phyloP scores from a whole-genome alignment of 768 basidiomycete genomes.

The Tricholoma saponaceum region DNA sequence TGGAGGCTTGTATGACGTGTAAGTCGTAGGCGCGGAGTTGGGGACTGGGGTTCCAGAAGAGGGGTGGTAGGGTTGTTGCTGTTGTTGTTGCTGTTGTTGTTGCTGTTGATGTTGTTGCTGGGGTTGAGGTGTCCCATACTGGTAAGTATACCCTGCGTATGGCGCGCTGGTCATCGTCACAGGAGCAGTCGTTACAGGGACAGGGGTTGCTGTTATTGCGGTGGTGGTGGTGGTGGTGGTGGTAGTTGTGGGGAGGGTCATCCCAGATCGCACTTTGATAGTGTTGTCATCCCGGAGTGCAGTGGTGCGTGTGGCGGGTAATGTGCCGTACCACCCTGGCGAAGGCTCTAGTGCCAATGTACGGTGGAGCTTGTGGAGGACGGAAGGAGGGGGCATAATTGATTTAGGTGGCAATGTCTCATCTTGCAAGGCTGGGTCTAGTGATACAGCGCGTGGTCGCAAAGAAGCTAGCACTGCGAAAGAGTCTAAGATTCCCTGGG shows the following conservation, averaged over 20 bases:
- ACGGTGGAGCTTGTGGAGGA: conserved; percentile 68
- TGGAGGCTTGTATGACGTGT: conserved; percentile 33
- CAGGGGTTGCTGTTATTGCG: conserved; percentile 19
- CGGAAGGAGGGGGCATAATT: conserved; percentile 57
- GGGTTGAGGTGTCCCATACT: conserved; percentile 18
- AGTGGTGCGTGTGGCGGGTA: conserved; percentile 49
- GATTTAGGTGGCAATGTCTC: conserved; percentile 28
- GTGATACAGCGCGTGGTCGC: conserved; percentile 52
- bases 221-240: conserved; percentile 17
- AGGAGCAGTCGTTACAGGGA: conserved; percentile 18
- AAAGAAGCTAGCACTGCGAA: conserved; percentile 64
- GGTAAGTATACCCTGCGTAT: conserved; percentile 33
- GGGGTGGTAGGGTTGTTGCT: conserved; percentile 14
- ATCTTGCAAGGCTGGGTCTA: conserved; percentile 42
- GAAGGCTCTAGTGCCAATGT: conserved; percentile 59
- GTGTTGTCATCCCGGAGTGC: conserved; percentile 77
- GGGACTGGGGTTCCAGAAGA: background rate
- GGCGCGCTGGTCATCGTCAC: conserved; percentile 12
- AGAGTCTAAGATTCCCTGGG: conserved; percentile 69
- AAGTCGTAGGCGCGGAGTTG: conserved; percentile 9
- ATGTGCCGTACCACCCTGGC: conserved; percentile 72
- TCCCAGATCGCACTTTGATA: conserved; percentile 49
- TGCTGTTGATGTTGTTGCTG: conserved; percentile 13
- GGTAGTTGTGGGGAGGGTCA: conserved; percentile 13
- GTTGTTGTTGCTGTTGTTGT: too few species aligned